Evolutionary conservation across 2,329 filamentous ascomycete genomes (phyloP).

Genomic region (Stachybotrys chartarum): DNA sequence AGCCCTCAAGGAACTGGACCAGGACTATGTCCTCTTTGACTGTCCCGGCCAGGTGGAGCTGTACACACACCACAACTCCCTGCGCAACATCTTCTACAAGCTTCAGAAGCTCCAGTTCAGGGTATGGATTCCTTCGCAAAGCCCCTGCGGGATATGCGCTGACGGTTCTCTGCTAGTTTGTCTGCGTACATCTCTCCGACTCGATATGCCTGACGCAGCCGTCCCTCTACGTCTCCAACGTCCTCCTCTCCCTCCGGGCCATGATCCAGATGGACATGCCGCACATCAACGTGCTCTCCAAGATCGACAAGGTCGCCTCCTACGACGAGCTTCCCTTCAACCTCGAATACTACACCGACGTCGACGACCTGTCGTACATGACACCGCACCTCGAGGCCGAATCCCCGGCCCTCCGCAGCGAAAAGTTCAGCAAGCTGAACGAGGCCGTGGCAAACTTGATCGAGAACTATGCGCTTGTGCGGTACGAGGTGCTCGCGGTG

Average conservation of each 20-base stretch:
- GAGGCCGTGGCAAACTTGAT: constrained; percentile 80
- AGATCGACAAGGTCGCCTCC: constrained; percentile 87
- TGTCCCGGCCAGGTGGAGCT: constrained; percentile 96
- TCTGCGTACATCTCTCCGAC: constrained; percentile 88
- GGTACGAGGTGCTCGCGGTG: constrained; percentile 88
- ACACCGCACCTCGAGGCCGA: constrained; percentile 75
- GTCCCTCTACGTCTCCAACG: constrained; percentile 88
- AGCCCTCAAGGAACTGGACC: constrained; percentile 69
- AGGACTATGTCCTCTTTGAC: constrained; percentile 93
- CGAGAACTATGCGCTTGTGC: constrained; percentile 82
- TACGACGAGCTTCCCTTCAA: constrained; percentile 90
- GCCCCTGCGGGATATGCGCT: neutral
- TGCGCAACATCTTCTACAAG: constrained; percentile 86
- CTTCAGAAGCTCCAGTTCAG: constrained; percentile 88
- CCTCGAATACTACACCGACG: constrained; percentile 94
- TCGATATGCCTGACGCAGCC: constrained; percentile 90
- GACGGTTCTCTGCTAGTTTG: constrained; percentile 52
- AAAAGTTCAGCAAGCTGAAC: constrained; percentile 80
- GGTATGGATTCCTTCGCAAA: constrained; percentile 44
- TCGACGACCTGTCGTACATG: constrained; percentile 83
- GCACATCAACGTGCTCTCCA: constrained; percentile 91
- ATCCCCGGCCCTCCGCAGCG: constrained; percentile 58
- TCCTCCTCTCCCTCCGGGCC: constrained; percentile 85
- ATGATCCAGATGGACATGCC: constrained; percentile 99
- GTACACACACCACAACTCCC: constrained; percentile 88